Conservation (phyloP, 495 filamentous ascomycete species). For the Xylaria castorea region DNA sequence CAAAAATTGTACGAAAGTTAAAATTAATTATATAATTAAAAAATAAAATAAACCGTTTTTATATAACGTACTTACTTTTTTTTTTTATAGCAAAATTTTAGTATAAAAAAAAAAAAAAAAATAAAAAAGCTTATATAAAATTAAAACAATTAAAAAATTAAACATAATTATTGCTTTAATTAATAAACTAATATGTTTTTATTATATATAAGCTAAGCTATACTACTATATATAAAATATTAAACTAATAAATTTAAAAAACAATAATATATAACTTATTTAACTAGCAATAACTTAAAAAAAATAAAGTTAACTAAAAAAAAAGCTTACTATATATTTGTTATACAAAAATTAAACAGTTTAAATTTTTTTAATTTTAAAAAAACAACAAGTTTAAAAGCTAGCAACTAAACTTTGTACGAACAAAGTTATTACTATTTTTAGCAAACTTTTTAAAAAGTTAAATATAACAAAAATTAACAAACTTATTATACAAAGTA, state of each 20-base stretch:
- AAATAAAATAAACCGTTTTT: neutral
- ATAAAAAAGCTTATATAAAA: slow-evolving; percentile 1
- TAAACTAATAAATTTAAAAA: neutral
- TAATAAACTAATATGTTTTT: neutral
- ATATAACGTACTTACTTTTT: neutral
- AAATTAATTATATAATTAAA: neutral
- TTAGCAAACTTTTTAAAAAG: neutral
- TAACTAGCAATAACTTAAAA: neutral
- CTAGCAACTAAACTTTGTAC: neutral
- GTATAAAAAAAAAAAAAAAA: slow-evolving; percentile 17
- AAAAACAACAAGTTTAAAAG: too few species aligned
- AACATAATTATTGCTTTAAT: neutral
- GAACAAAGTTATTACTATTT: slow-evolving; percentile 1
- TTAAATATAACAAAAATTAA: slow-evolving; percentile 23
- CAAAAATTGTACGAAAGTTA: neutral
- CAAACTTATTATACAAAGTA: neutral
- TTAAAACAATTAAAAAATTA: slow-evolving; percentile 16
- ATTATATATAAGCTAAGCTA: slow-evolving; percentile 11
- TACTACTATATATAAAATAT: slow-evolving; percentile 6
- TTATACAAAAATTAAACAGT: too few species aligned
- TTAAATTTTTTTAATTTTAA: neutral
- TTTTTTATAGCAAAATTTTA: neutral
- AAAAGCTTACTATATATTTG: neutral
- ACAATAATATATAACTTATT: neutral
- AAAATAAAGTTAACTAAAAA: neutral